phyloP scores from a whole-genome alignment of 2,329 filamentous ascomycete genomes.

The Pezicula carpinea region DNA sequence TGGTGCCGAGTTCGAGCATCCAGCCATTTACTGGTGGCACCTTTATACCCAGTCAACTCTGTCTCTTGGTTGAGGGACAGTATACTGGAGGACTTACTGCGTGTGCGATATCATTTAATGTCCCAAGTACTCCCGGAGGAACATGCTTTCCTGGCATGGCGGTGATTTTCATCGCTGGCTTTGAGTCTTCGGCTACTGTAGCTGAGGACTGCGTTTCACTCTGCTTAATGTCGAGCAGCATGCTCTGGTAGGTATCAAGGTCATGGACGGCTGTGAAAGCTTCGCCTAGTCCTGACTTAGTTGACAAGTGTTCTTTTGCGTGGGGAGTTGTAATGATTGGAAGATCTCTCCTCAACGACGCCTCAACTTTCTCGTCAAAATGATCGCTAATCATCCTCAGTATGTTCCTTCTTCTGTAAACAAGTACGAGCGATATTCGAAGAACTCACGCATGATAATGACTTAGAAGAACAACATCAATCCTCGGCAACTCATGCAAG shows the following conservation, averaged over 20 bases:
- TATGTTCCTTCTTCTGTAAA: too few relatives aligned
- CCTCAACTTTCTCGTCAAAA: constrained; percentile 46
- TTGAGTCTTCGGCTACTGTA: constrained; percentile 5
- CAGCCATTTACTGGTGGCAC: constrained; percentile 64
- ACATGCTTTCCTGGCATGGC: constrained; percentile 64
- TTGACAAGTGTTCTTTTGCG: constrained; percentile 47
- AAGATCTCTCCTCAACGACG: constrained; percentile 26
- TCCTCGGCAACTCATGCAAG: constrained; percentile 38
- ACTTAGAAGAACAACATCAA: constrained; percentile 56
- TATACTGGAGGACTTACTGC: too few relatives aligned
- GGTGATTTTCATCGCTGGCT: constrained; percentile 49
- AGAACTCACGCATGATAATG: constrained; percentile 53
- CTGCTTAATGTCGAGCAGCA: constrained; percentile 39
- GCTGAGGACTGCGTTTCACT: not conserved
- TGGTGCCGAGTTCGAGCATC: constrained; percentile 57
- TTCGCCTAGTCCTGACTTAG: constrained; percentile 35
- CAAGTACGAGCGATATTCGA: too few relatives aligned
- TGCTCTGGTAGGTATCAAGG: constrained; percentile 50
- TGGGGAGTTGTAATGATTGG: constrained; percentile 61
- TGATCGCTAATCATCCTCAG: constrained; percentile 30
- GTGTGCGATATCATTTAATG: constrained; percentile 24
- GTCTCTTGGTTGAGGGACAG: too few relatives aligned
- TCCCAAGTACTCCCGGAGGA: constrained; percentile 25
- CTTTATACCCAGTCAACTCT: not conserved
- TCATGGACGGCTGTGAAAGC: constrained; percentile 50